Evolutionary conservation across 1,139 yeast genomes (phyloP).

Genomic region (Candida albicans): DNA sequence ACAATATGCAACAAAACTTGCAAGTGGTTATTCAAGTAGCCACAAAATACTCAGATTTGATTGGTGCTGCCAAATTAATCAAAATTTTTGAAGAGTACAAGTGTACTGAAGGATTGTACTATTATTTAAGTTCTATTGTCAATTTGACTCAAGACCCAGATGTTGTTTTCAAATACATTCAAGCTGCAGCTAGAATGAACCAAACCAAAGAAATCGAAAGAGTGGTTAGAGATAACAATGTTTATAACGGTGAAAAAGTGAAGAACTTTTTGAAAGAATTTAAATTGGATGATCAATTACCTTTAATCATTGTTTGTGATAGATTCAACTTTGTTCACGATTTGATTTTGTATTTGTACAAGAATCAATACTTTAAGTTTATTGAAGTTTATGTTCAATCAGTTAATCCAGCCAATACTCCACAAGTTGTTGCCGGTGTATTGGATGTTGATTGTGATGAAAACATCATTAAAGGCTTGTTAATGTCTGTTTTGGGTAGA

Average conservation of each 20-base stretch:
- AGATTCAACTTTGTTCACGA: constrained; percentile 91
- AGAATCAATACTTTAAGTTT: constrained; percentile 91
- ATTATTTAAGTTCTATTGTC: constrained; percentile 89
- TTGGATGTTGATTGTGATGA: constrained; percentile 98
- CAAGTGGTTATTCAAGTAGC: constrained; percentile 97
- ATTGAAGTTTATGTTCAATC: constrained; percentile 97
- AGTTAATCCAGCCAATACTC: constrained; percentile 92
- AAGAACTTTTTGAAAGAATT: constrained; percentile 96
- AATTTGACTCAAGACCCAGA: constrained; percentile 92
- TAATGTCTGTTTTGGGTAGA: constrained; percentile 87
- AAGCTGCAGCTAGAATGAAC: constrained; percentile 87
- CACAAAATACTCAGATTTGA: constrained; percentile 89
- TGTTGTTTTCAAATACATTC: constrained; percentile 93
- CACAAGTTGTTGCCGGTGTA: constrained; percentile 94
- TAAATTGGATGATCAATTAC: constrained; percentile 90
- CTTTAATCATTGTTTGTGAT: constrained; percentile 95
- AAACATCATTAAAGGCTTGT: constrained; percentile 73
- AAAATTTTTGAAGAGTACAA: constrained; percentile 91
- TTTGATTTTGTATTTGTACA: constrained; percentile 87
- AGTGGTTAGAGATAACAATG: constrained; percentile 89
- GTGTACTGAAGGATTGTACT: constrained; percentile 90
- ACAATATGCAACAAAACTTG: constrained; percentile 81
- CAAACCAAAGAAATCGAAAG: constrained; percentile 95
- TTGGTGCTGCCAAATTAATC: constrained; percentile 83
- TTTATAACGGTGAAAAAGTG: constrained; percentile 95